These are phyloP conservation scores for Suillus sp. DNA, from an alignment of 768 basidiomycete genomes.

Conservation along the genomic window DNA sequence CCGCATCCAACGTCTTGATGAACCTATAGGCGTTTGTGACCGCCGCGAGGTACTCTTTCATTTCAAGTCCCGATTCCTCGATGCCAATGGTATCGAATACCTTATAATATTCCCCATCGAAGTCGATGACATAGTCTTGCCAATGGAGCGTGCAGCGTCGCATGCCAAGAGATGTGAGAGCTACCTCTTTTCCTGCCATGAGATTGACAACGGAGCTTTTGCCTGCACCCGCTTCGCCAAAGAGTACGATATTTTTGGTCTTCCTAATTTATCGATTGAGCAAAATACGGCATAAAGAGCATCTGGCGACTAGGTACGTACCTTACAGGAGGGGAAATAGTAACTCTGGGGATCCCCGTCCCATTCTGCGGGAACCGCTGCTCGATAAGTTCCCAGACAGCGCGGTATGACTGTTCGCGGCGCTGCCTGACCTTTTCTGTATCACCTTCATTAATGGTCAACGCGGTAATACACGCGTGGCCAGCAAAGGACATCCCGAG, in stretches of 20 bases:
- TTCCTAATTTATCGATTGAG: background rate
- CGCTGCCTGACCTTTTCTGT: slow-evolving; percentile 22
- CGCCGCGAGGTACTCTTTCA: slow-evolving; percentile 26
- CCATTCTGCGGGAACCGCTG: background rate
- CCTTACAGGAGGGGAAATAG: background rate
- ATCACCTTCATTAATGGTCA: slow-evolving; percentile 22
- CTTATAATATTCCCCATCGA: slow-evolving; percentile 25
- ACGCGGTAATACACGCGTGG: slow-evolving; percentile 35
- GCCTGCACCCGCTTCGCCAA: slow-evolving; percentile 39
- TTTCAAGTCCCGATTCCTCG: slow-evolving; percentile 29
- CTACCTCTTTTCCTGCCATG: slow-evolving; percentile 30
- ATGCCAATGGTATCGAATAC: slow-evolving; percentile 39
- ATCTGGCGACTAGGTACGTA: background rate
- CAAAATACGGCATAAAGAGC: background rate
- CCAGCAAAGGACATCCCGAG: slow-evolving; percentile 30
- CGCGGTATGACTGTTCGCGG: slow-evolving; percentile 26
- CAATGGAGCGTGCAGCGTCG: slow-evolving; percentile 38
- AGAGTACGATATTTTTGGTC: slow-evolving; percentile 32
- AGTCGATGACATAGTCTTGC: slow-evolving; percentile 31
- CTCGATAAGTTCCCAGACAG: slow-evolving; percentile 25
- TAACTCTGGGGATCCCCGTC: too few relatives aligned
- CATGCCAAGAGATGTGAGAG: slow-evolving; percentile 27
- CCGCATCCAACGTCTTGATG: slow-evolving; percentile 32
- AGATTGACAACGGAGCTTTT: slow-evolving; percentile 31
- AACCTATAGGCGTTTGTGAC: slow-evolving; percentile 36